Evolutionary conservation across 1,284 basidiomycete genomes (phyloP).

Genomic region (Afroboletus lepidellus): DNA sequence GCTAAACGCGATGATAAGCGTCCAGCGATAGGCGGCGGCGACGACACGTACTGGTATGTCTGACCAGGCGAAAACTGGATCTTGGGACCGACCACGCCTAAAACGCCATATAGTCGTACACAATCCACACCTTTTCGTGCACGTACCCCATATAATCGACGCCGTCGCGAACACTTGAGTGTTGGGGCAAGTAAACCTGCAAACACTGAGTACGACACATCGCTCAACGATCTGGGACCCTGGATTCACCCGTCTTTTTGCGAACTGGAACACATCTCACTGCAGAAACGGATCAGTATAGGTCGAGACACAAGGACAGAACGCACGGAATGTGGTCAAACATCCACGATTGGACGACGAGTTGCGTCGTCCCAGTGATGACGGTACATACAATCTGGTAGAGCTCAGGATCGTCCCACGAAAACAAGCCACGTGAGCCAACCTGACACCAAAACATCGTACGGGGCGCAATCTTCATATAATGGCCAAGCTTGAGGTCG

Average conservation of each 20-base stretch:
- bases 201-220: too few species aligned
- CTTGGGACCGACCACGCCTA: slow-evolving; percentile 41
- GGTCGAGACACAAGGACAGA: neutral
- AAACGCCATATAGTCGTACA: neutral
- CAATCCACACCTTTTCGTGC: neutral
- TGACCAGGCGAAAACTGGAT: slow-evolving; percentile 39
- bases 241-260: slow-evolving; percentile 34
- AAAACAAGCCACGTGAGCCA: neutral
- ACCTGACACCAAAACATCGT: slow-evolving; percentile 44
- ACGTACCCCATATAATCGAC: slow-evolving; percentile 37
- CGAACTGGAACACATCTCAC: slow-evolving; percentile 31
- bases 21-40: neutral
- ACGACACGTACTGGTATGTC: slow-evolving; percentile 30
- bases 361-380: slow-evolving; percentile 40
- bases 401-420: neutral
- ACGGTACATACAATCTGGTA: slow-evolving; percentile 40
- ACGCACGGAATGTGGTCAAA: slow-evolving; percentile 35
- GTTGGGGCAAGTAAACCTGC: slow-evolving; percentile 37
- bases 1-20: slow-evolving; percentile 15
- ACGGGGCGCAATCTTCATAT: slow-evolving; percentile 55
- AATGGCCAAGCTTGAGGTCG: slow-evolving; percentile 50
- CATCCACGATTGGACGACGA: slow-evolving; percentile 47
- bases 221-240: neutral
- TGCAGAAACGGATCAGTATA: slow-evolving; percentile 3
- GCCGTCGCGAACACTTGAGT: slow-evolving; percentile 40